phyloP scores from a whole-genome alignment of 306 rosid species.

The Prunus padus region DNA sequence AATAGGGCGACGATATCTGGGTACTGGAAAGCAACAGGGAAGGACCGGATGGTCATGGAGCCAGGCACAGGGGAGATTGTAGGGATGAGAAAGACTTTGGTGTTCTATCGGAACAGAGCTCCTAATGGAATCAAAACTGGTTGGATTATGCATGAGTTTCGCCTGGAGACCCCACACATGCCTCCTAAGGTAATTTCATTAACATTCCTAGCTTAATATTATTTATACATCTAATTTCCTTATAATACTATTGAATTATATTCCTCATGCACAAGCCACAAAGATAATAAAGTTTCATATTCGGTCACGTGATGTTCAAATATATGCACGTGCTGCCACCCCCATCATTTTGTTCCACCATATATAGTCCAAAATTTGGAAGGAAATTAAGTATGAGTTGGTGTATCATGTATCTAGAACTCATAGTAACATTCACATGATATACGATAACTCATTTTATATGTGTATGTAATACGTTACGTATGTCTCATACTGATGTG shows the following conservation, averaged over 20 bases:
- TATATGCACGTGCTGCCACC: not conserved
- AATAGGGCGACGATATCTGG: slow-evolving; percentile 87
- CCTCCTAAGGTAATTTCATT: slow-evolving; percentile 76
- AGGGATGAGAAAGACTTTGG: slow-evolving; percentile 95
- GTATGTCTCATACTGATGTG: too few relatives aligned
- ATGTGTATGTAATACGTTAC: not conserved
- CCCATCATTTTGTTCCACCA: not conserved
- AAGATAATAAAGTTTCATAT: not conserved
- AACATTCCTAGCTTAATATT: not conserved
- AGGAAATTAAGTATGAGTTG: not conserved
- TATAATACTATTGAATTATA: not conserved
- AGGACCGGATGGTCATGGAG: slow-evolving; percentile 80
- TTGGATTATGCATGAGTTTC: slow-evolving; percentile 99
- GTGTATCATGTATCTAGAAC: not conserved
- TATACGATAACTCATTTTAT: not conserved
- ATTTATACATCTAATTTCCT: slow-evolving; percentile 5
- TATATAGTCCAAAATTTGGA: not conserved
- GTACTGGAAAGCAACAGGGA: slow-evolving; percentile 97
- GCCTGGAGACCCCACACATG: slow-evolving; percentile 95
- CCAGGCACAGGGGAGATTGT: slow-evolving; percentile 66
- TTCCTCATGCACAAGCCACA: slow-evolving; percentile 5
- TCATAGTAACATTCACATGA: not conserved
- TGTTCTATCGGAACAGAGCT: slow-evolving; percentile 85
- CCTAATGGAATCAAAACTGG: slow-evolving; percentile 93
- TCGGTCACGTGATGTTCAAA: not conserved